Conservation (phyloP, 2,329 filamentous ascomycete species). For the Ophiostoma piceae region DNA sequence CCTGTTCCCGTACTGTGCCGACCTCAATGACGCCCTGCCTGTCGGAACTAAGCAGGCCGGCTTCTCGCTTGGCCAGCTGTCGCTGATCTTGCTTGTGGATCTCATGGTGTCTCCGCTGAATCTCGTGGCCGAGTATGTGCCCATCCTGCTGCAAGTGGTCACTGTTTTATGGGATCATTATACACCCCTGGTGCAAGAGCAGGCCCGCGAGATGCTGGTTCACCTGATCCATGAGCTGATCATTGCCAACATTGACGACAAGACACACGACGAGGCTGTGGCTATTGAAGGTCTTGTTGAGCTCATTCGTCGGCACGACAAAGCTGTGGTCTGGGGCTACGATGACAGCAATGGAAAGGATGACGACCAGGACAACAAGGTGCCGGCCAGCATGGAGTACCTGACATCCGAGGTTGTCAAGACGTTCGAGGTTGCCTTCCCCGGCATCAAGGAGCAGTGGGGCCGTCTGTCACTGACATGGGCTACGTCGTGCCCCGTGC, state of each 20-base stretch:
- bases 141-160: slow-evolving; percentile 82
- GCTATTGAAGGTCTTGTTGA: slow-evolving; percentile 86
- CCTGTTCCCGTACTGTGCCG: slow-evolving; percentile 81
- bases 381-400: slow-evolving; percentile 81
- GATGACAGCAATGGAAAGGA: slow-evolving; percentile 82
- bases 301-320: slow-evolving; percentile 75
- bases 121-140: slow-evolving; percentile 71
- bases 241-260: slow-evolving; percentile 69
- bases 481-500: slow-evolving; percentile 94
- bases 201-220: slow-evolving; percentile 94
- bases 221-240: slow-evolving; percentile 96
- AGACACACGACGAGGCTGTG: slow-evolving; percentile 56
- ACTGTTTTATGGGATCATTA: slow-evolving; percentile 98
- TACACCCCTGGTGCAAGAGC: slow-evolving; percentile 87
- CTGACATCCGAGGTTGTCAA: slow-evolving; percentile 76
- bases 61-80: slow-evolving; percentile 87
- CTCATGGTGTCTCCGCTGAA: slow-evolving; percentile 90
- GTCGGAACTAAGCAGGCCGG: slow-evolving; percentile 87
- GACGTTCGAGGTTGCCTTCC: slow-evolving; percentile 79
- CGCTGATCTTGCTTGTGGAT: slow-evolving; percentile 89
- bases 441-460: slow-evolving; percentile 86
- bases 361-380: slow-evolving; percentile 68
- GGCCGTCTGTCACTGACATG: slow-evolving; percentile 83
- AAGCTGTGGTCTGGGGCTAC: slow-evolving; percentile 85
- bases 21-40: slow-evolving; percentile 71